Evolutionary conservation across 768 basidiomycete species (phyloP).

Genomic region (Asterophora parasitica): DNA sequence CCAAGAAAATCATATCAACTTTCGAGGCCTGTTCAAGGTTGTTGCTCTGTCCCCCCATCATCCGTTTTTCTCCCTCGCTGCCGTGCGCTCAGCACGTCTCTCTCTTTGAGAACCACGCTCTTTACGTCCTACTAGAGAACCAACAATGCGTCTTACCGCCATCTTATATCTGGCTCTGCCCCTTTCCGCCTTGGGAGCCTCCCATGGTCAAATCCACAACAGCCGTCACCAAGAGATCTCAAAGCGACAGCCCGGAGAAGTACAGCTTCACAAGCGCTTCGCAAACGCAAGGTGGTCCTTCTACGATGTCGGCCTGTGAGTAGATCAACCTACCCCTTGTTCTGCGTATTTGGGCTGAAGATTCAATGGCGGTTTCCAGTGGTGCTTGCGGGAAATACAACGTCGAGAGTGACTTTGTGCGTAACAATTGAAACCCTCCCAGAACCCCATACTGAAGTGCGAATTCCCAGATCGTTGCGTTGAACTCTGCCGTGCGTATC

Average conservation of each 20-base stretch:
- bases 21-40: not conserved
- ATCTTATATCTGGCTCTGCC: constrained; percentile 30
- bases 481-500: constrained; percentile 36
- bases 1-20: not conserved
- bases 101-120: constrained; percentile 16
- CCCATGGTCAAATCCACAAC: constrained; percentile 21
- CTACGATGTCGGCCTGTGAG: constrained; percentile 52
- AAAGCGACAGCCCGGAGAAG: constrained; percentile 38
- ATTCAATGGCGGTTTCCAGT: constrained; percentile 23
- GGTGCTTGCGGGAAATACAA: constrained; percentile 52
- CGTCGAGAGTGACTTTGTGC: constrained; percentile 37
- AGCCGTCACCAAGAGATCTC: constrained; percentile 48
- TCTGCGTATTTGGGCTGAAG: not conserved
- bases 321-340: not conserved
- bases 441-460: not conserved
- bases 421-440: constrained; percentile 13
- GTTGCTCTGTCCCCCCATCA: constrained; percentile 6
- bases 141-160: constrained; percentile 25
- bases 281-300: constrained; percentile 43
- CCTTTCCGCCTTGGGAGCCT: constrained; percentile 31
- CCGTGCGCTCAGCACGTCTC: constrained; percentile 4
- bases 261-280: constrained; percentile 36
- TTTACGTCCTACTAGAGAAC: constrained; percentile 12
- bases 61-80: not conserved
- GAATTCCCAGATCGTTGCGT: constrained; percentile 44